phyloP scores from a whole-genome alignment of 1,284 basidiomycete genomes.

The Sporisorium reilianum region DNA sequence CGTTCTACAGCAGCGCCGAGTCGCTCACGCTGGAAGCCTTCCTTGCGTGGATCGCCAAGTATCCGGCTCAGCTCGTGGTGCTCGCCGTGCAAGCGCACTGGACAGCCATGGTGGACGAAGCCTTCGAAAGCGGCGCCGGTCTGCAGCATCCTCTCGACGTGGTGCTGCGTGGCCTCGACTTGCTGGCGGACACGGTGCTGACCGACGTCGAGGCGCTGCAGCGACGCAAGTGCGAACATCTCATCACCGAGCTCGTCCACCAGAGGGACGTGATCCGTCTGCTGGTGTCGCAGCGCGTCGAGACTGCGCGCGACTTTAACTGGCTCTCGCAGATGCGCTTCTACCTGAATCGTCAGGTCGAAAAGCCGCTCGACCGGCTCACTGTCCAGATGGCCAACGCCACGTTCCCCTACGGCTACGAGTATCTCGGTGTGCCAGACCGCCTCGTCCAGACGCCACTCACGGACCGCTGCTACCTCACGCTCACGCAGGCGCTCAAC shows the following conservation, averaged over 20 bases:
- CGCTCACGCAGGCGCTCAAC: slow-evolving; percentile 93
- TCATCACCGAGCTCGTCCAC: slow-evolving; percentile 98
- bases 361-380: slow-evolving; percentile 83
- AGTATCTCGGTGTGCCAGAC: slow-evolving; percentile 96
- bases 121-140: slow-evolving; percentile 75
- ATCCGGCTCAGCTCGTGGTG: slow-evolving; percentile 94
- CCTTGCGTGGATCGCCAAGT: slow-evolving; percentile 89
- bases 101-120: slow-evolving; percentile 85
- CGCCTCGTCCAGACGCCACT: slow-evolving; percentile 97
- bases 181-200: slow-evolving; percentile 94
- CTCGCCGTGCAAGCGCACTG: slow-evolving; percentile 93
- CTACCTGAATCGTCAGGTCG: slow-evolving; percentile 79
- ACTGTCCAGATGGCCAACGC: slow-evolving; percentile 85
- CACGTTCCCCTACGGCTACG: slow-evolving; percentile 96
- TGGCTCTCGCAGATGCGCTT: slow-evolving; percentile 99
- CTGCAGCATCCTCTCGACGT: slow-evolving; percentile 81
- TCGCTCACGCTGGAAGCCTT: slow-evolving; percentile 76
- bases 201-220: slow-evolving; percentile 88
- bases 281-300: slow-evolving; percentile 78
- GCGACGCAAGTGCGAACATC: slow-evolving; percentile 95
- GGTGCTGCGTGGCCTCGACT: slow-evolving; percentile 85
- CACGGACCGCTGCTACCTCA: slow-evolving; percentile 97
- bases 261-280: slow-evolving; percentile 92
- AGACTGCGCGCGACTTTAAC: slow-evolving; percentile 80
- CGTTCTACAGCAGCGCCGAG: slow-evolving; percentile 79